A percentile compares a stretch with the other conserved stretches of the same genome.
phyloP scores from a whole-genome alignment of 768 basidiomycete genomes.

The Lactarius quietus region DNA sequence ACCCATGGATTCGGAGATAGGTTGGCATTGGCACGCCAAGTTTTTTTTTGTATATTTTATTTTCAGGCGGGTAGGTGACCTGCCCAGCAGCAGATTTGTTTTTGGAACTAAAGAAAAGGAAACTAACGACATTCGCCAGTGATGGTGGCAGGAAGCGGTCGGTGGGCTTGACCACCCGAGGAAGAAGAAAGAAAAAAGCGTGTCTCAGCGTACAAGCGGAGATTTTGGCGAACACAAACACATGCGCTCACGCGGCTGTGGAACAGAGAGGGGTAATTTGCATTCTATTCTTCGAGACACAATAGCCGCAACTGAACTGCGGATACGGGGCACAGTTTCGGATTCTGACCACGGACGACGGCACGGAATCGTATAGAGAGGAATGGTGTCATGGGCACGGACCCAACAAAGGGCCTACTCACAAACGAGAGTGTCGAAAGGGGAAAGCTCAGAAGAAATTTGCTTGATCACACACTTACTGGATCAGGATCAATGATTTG shows the following conservation, averaged over 20 bases:
- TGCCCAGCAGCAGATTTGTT: background rate
- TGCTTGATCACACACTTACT: constrained; percentile 10
- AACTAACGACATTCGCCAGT: background rate
- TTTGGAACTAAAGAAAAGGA: background rate
- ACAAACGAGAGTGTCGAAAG: constrained; percentile 16
- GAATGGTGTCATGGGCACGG: background rate
- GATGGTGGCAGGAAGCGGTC: background rate
- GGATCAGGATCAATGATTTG: constrained; percentile 3
- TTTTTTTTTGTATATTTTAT: background rate
- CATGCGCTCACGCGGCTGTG: background rate
- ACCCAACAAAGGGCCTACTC: constrained; percentile 4
- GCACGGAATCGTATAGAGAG: background rate
- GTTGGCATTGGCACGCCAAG: background rate
- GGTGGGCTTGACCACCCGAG: background rate
- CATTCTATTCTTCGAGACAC: constrained; percentile 3
- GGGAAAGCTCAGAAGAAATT: constrained; percentile 19
- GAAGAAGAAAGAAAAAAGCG: background rate
- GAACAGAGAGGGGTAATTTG: background rate
- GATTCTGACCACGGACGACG: constrained; percentile 6
- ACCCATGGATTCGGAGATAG: constrained; percentile 21
- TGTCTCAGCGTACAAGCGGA: background rate
- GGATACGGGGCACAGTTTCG: constrained; percentile 3
- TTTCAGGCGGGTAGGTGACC: background rate
- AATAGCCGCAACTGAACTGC: constrained; percentile 12
- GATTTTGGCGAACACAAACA: background rate